Evolutionary conservation across 139 green algal genomes (phyloP), one percentile per base, ranked within the genome.

Genomic region (Eudorina sp.): DNA sequence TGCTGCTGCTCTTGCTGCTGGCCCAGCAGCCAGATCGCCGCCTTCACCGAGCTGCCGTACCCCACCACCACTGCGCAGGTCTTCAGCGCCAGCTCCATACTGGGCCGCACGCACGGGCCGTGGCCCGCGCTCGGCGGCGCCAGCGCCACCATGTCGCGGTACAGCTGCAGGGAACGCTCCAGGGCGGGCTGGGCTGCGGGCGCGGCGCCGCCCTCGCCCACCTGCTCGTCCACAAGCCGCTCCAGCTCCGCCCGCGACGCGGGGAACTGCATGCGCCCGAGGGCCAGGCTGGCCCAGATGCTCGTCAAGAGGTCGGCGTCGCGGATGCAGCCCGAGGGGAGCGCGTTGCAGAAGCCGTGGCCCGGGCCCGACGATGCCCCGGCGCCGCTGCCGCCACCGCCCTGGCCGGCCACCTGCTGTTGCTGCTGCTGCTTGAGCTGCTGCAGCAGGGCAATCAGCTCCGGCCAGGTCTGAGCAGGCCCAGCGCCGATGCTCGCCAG

Each of bases 281-380:
- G 31, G 1, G 25, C 80, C 41, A 38, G 21, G 60, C 60, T 64
- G 14, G 60, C 58, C 58, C 60, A 86, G 16, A 86, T 76, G 80
- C 80, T 76, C 27, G 62, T 19, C 27, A 86, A 60, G 41, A 86
- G 21, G 80, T 76, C 60, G 6, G 41, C 60, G 31, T 86, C 80
- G 31, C 80, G 80, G 29, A 16, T 9, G 80, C 80, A 86, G 40
- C 55, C 80, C 41, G 53, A 7, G 3, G 60, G 60, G 27, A 86
- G 62, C 27, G 31, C 43, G 60, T 77, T 76, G 80, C 80, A 86
- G 31, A 86, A 76, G 29, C 80, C 80, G 25, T 4, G 23, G 0
- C 6, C 25, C 0, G 76, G 51, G 11, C 40, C 7, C 4, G 23
- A 29, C 31, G 0, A 13, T 0, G 14, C 34, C 14, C 48, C 40